Base-by-base conservation (phyloP, 345 rosid species). In the Lumnitzera littorea region DNA sequence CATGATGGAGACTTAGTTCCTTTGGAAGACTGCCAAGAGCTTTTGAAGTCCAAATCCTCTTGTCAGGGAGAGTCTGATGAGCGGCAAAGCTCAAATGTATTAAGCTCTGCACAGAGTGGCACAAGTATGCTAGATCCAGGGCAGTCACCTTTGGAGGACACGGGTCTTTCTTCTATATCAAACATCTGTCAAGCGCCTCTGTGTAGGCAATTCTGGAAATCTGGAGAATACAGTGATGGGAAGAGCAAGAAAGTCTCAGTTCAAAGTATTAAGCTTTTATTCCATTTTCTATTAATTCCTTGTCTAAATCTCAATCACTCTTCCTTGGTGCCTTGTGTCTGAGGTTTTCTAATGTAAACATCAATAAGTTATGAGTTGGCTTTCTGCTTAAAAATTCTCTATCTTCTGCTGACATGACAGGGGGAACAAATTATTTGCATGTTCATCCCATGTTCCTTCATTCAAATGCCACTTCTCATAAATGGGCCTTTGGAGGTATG, bases 401-500 rank as follows among this genome's bases (percentile, higher is more conserved):
- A 46, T 16, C 41, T 46, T 48, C 17, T 11, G 48, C 48, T 41
- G 0, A 52, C 49, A 49, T 68, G 12, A 48, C 76, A 88, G 95
- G 73, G 78, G 89, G 91, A 16, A 85, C 75, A 57, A 89, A 78
- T 59, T 81, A 84, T 80, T 84, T 89, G 52, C 97, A 87, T 72
- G 95, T 92, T 62, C 97, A 89, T 60, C 98, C 98, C 12, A 71
- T 87, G 95, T 92, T 92, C 77, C 96, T 92, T 72, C 98, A 92
- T 78, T 92, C 97, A 58, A 92, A 92, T 81, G 98, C 98, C 64
- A 92, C 98, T 57, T 92, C 98, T 46, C 98, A 89, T 73, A 89
- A 89, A 74, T 92, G 98, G 98, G 96, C 86, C 20, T 89, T 87
- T 78, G 98, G 97, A 15, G 98, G 98, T 92, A 87, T 72, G 91